Base-by-base conservation (phyloP, 371 early-diverging fungal genomes). In the Saksenaea vasiformis region DNA sequence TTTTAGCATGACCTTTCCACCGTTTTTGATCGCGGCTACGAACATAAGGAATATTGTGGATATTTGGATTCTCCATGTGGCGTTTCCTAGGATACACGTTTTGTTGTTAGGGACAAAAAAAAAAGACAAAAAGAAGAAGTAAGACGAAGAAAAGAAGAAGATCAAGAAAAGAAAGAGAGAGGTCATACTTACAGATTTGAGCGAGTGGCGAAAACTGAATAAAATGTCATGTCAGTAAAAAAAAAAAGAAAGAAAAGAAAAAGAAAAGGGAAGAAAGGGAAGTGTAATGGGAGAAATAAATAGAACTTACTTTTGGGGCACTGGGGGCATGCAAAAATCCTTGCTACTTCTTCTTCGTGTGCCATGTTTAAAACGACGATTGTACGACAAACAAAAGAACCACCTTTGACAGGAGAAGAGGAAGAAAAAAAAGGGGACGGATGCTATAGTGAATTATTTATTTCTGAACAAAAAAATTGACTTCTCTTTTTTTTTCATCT, bases 1-100 rank as follows among this genome's bases (percentile, higher is more conserved):
- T 84, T 65, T 84, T 84, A 38, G 81, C 78, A 61, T 84, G 84
- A 0, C 84, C 84, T 44, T 84, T 81, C 84, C 84, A 84, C 54
- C 84, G 64, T 47, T 84, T 84, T 59, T 84, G 84, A 64, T 84
- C 84, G 28, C 84, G 78, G 37, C 78, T 73, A 59, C 84, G 73
- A 14, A 80, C 77, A 39, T 84, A 84, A 13, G 84, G 84, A 43
- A 82, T 81, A 56, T 80, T 83, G 55, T 69, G 72, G 27, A 58
- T 59, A 47, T 53, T 60, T 22, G 55, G 51, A 38, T 58, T 58
- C 26, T 67, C 54, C 54, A 67, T 67, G 34, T 67, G 58, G 11
- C 77, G 66, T 61, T 77, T 76, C 22, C 77, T 76, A 56, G 31
- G 31, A 31, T 31, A 31, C 31, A 31, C 7, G 7, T 31, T 2